phyloP scores from a whole-genome alignment of 2,329 filamentous ascomycete species.

The Colletotrichum sp. region DNA sequence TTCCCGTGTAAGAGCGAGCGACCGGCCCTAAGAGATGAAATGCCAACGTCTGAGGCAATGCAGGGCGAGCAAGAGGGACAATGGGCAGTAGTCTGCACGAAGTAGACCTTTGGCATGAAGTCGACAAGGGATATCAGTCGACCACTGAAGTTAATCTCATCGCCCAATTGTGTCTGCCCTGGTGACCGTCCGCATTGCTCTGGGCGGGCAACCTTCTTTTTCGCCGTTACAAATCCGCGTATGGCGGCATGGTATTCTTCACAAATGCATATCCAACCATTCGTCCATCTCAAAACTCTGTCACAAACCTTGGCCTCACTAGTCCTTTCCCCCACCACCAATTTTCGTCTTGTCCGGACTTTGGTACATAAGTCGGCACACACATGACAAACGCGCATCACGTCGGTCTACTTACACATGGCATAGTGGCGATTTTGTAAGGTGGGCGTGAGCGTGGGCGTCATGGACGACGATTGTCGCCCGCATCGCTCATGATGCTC shows the following conservation, averaged over 20 bases:
- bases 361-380: neutral
- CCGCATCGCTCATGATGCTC: neutral
- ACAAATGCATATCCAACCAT: conserved; percentile 12
- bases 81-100: neutral
- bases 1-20: neutral
- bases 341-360: neutral
- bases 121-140: neutral
- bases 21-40: neutral
- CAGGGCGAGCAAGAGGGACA: neutral
- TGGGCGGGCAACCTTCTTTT: neutral
- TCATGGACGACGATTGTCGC: neutral
- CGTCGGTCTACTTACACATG: neutral
- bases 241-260: conserved; percentile 8
- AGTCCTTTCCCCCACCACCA: neutral
- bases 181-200: neutral
- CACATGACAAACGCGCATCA: neutral
- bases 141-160: neutral
- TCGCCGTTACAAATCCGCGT: neutral
- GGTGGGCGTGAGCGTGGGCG: neutral
- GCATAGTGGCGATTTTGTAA: neutral
- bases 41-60: neutral
- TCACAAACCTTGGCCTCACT: neutral
- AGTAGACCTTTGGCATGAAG: neutral
- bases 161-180: neutral
- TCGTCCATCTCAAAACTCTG: neutral